Evolutionary conservation across 495 filamentous ascomycete species (phyloP), one percentile per base, ranked within the genome.

Genomic region (Paragyromitra xinjiangensis): DNA sequence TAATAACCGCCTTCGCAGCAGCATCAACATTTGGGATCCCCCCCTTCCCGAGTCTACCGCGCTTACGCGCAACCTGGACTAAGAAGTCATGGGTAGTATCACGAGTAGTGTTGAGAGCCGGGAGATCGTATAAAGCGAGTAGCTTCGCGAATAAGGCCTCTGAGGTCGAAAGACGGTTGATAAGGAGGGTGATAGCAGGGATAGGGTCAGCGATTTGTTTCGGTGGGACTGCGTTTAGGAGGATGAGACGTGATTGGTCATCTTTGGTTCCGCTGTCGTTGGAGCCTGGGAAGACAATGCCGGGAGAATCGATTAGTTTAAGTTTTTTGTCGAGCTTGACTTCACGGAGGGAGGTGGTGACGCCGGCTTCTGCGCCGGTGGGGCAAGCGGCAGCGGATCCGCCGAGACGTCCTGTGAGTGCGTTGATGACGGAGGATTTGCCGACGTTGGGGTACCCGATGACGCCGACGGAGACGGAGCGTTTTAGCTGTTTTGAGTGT

Each of bases 401-500:
- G 75, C 92, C 91, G 42, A 97, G 85, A 58, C 93, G 91, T 42
- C 93, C 90, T 4, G 92, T 92, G 45, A 98, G 90, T 8, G 93
- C 92, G 83, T 98, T 98, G 88, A 98, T 97, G 75, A 98, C 93
- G 59, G 94, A 97, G 16, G 93, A 97, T 85, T 98, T 98, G 83
- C 95, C 95, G 75, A 97, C 95, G 84, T 98, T 98, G 73, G 95
- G 95, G 85, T 97, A 97, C 53, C 95, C 95, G 81, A 98, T 94
- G 59, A 98, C 91, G 78, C 95, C 95, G 69, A 98, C 94, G 56
- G 91, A 93, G 82, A 95, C 90, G 65, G 94, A 90, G 59, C 95
- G 91, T 86, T 96, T 96, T 77, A 97, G 86, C 78, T 94, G 90
- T 84, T 91, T 92, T 71, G 88, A 87, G 72, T 92, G 89, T n/a